Percentiles rank a stretch among this genome's conserved stretches.
phyloP scores from a whole-genome alignment of 2,329 filamentous ascomycete genomes.

The Magnaporthiopsis rhizophila region DNA sequence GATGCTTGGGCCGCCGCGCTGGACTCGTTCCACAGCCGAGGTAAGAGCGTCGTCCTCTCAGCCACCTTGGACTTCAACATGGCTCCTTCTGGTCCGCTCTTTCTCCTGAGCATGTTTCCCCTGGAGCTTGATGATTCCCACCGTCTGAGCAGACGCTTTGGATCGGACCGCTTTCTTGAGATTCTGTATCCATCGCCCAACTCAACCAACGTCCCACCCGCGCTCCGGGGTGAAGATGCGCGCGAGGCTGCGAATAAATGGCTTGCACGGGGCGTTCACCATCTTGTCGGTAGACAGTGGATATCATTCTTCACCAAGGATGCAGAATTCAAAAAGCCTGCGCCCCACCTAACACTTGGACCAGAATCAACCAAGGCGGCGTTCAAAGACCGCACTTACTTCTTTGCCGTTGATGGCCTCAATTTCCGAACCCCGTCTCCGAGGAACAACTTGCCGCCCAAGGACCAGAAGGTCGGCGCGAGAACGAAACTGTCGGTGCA shows the following conservation, averaged over 20 bases:
- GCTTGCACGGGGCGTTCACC: conserved; percentile 30
- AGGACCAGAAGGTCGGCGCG: conserved; percentile 15
- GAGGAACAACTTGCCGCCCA: conserved; percentile 14
- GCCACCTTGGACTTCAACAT: conserved; percentile 31
- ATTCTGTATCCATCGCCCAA: conserved; percentile 39
- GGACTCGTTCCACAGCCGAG: conserved; percentile 22
- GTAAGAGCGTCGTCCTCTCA: conserved; percentile 33
- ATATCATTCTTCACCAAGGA: conserved; percentile 36
- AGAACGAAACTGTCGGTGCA: conserved; percentile 28
- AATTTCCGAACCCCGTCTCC: conserved; percentile 24
- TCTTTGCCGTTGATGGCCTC: conserved; percentile 47
- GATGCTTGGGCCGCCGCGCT: conserved; percentile 39
- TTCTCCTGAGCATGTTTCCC: conserved; percentile 38
- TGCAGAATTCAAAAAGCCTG: conserved; percentile 27
- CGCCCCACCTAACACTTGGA: conserved; percentile 24
- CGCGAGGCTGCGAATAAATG: conserved; percentile 30
- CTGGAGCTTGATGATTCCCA: conserved; percentile 40
- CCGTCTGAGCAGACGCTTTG: conserved; percentile 47
- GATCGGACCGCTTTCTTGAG: conserved; percentile 51
- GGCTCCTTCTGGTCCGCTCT: conserved; percentile 29
- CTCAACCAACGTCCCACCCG: conserved; percentile 18
- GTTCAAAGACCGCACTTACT: conserved; percentile 35
- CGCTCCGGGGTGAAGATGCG: conserved; percentile 24
- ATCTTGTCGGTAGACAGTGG: conserved; percentile 40
- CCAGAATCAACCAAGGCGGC: conserved; percentile 20